Evolutionary conservation across 2,329 filamentous ascomycete species (phyloP).

Genomic region (Botrytis medusae): DNA sequence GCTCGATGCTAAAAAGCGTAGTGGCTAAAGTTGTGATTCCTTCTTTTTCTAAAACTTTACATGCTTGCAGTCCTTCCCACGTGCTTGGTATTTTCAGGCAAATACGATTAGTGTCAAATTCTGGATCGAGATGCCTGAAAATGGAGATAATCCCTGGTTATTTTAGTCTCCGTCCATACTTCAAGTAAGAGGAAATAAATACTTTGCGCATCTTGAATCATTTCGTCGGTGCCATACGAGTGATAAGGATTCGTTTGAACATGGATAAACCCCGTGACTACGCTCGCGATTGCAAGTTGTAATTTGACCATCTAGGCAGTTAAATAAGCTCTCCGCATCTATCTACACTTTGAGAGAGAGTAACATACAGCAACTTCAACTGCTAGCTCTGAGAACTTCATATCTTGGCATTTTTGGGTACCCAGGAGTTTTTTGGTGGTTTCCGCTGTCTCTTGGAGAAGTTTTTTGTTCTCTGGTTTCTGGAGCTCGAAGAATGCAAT

Average conservation of each 20-base stretch:
- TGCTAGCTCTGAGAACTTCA: slow-evolving; percentile 49
- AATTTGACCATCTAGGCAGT: slow-evolving; percentile 53
- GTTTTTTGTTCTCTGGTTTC: slow-evolving; percentile 42
- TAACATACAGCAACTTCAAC: slow-evolving; percentile 54
- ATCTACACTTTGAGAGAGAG: not conserved
- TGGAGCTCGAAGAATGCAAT: slow-evolving; percentile 51
- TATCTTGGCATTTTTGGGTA: slow-evolving; percentile 35
- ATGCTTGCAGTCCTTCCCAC: slow-evolving; percentile 63
- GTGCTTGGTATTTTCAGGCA: slow-evolving; percentile 65
- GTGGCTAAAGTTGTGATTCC: slow-evolving; percentile 60
- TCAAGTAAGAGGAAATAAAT: slow-evolving; percentile 26
- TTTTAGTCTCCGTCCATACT: not conserved
- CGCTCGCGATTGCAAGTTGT: slow-evolving; percentile 50
- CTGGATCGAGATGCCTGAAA: slow-evolving; percentile 47
- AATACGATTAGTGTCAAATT: slow-evolving; percentile 49
- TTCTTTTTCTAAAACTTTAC: slow-evolving; percentile 50
- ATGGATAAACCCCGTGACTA: slow-evolving; percentile 54
- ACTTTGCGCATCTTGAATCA: slow-evolving; percentile 53
- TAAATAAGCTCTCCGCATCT: not conserved
- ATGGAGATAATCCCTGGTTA: slow-evolving; percentile 51
- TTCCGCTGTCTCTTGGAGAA: slow-evolving; percentile 43
- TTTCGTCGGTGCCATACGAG: slow-evolving; percentile 51
- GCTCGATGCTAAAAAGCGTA: slow-evolving; percentile 61
- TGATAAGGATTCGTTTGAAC: slow-evolving; percentile 61
- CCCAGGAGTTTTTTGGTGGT: slow-evolving; percentile 39